A percentile compares a stretch with the other conserved stretches of the same genome.
These are phyloP conservation scores for Aspergillus latus DNA, from an alignment of 2,329 filamentous ascomycete genomes.

Conservation along the genomic window DNA sequence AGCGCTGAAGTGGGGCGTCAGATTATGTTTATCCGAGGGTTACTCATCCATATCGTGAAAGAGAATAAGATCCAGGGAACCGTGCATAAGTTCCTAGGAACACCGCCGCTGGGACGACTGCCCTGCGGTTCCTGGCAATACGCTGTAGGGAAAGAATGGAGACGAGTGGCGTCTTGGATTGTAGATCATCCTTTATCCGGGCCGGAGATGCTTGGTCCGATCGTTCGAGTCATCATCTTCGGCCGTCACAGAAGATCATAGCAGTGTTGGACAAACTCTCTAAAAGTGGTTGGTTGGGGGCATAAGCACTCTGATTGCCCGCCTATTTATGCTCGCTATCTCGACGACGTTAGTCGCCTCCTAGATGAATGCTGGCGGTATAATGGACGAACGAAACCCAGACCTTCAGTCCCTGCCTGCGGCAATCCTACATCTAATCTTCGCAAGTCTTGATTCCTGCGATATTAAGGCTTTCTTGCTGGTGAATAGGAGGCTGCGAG, in stretches of 20 bases:
- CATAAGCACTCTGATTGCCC: too few relatives aligned
- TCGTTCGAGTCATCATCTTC: too few relatives aligned
- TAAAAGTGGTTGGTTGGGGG: too few relatives aligned
- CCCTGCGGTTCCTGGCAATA: too few relatives aligned
- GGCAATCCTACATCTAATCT: slow-evolving; percentile 2
- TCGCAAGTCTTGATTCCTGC: not conserved
- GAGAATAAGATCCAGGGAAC: not conserved
- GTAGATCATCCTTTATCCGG: too few relatives aligned
- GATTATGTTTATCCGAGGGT: too few relatives aligned
- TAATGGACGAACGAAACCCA: not conserved
- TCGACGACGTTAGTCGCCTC: not conserved
- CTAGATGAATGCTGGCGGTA: not conserved
- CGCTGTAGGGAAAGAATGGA: too few relatives aligned
- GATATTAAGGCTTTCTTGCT: slow-evolving; percentile 1
- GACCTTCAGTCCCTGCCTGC: slow-evolving; percentile 1
- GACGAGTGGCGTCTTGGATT: too few relatives aligned
- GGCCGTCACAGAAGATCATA: not conserved
- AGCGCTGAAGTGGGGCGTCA: slow-evolving; percentile 2
- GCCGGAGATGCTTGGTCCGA: too few relatives aligned
- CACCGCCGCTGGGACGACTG: not conserved
- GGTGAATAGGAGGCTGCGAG: slow-evolving; percentile 1
- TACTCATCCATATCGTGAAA: not conserved
- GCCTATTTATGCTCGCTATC: not conserved
- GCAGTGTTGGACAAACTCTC: too few relatives aligned
- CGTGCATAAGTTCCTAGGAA: not conserved